Base-by-base conservation (phyloP, 2,329 filamentous ascomycete species). In the Cladophialophora exuberans region DNA sequence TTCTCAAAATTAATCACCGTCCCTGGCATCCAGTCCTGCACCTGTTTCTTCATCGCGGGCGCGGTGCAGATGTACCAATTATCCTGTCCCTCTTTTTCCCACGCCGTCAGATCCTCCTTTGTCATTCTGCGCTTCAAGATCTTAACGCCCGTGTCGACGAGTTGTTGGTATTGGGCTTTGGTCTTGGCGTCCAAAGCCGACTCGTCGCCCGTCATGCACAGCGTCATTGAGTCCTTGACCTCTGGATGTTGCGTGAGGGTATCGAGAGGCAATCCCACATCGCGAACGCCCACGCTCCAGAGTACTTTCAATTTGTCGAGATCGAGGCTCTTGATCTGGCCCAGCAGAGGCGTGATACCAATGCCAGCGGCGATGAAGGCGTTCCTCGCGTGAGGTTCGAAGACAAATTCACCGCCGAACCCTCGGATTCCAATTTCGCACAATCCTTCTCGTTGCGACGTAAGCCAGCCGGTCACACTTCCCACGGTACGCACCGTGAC, bases 261-360 rank as follows among this genome's bases (percentile, higher is more conserved):
- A 60, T 90, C 83, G 1, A 76, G 64, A 0, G 84, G 86, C 1
- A 94, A 69, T 0, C 76, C 75, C 1, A 89, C 52, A 69, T 95
- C 90, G 2, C 76, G 77, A 0, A 70, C 69, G 5, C 79, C 75
- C 3, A 92, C 62, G 1, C 83, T 85, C 90, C 90, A 95, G 1
- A 90, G 74, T 3, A 94, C 67, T 22, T 65, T 72, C 31, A 94
- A 67, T 3, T 69, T 66, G 1, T 68, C 63, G 4, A 73, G 59
- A 54, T 76, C 69, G 1, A 90, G 66, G 4, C 79, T 70, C 0
- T 72, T 74, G n/a, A 84, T 77, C 63, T 90, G 87, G 0, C 85
- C 83, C n/a, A 95, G 74, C 3, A 94, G 64, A 1, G 90, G 90
- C 23, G 90, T 96, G 57, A 95, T 89, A 0, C 90, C 90, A 5